A percentile compares a stretch with the other conserved stretches of the same genome.
Evolutionary conservation across 2,329 filamentous ascomycete genomes (phyloP).

Genomic region (Penicillium sclerotigenum): DNA sequence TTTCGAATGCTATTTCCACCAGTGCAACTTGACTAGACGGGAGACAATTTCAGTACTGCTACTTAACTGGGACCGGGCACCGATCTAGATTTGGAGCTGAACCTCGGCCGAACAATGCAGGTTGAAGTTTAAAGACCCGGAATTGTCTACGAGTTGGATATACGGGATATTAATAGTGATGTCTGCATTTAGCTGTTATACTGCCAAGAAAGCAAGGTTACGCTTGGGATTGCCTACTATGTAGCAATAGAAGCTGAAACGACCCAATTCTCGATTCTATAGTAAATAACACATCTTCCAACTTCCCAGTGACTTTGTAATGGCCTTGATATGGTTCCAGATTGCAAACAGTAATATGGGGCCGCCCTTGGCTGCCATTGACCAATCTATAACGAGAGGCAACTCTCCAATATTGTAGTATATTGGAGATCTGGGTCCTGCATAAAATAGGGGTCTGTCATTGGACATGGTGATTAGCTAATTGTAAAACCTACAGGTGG

Average conservation of each 20-base stretch:
- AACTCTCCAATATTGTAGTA: neutral
- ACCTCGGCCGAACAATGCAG: no score
- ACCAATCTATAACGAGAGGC: neutral
- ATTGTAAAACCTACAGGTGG: slow-evolving; percentile 1
- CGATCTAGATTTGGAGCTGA: neutral
- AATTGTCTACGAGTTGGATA: slow-evolving; percentile 26
- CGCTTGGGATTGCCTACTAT: neutral
- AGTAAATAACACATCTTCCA: neutral
- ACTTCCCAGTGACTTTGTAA: neutral
- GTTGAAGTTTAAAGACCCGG: no score
- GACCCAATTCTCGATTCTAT: neutral
- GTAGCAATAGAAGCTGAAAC: neutral
- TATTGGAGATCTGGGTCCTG: neutral
- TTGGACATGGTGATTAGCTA: neutral
- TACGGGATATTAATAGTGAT: no score
- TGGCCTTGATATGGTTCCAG: neutral
- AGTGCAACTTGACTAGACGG: neutral
- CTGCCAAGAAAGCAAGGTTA: neutral
- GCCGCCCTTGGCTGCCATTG: neutral
- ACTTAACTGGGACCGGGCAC: neutral
- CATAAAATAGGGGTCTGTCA: neutral
- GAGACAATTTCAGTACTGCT: neutral
- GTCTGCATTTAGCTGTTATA: neutral
- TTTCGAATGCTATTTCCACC: neutral
- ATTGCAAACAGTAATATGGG: neutral